These are phyloP conservation scores for Torrubiellomyces zombiae DNA, from an alignment of 2,329 filamentous ascomycete species.

Conservation along the genomic window DNA sequence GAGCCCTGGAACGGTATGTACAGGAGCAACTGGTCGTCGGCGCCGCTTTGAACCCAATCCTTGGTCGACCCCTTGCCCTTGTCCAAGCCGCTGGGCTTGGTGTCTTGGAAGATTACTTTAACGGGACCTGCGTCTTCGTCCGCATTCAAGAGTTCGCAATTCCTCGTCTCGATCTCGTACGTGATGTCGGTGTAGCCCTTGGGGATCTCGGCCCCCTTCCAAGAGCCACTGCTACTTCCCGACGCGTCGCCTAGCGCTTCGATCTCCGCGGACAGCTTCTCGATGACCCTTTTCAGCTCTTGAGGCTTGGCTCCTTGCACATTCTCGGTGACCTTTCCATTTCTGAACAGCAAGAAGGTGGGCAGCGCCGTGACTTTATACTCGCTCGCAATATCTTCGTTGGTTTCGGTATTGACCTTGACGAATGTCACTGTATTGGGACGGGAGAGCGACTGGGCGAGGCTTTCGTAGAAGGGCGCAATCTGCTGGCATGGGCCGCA, in stretches of 20 bases:
- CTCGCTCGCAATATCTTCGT: slow-evolving; percentile 54
- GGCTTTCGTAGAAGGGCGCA: slow-evolving; percentile 64
- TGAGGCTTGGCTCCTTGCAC: slow-evolving; percentile 58
- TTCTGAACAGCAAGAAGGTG: slow-evolving; percentile 80
- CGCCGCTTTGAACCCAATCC: slow-evolving; percentile 93
- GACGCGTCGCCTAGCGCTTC: slow-evolving; percentile 31
- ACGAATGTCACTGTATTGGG: slow-evolving; percentile 63
- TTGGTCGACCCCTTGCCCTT: slow-evolving; percentile 36
- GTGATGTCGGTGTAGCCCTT: slow-evolving; percentile 75
- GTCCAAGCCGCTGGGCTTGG: slow-evolving; percentile 47
- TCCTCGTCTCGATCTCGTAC: slow-evolving; percentile 59
- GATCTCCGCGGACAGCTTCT: slow-evolving; percentile 54
- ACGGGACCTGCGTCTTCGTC: slow-evolving; percentile 62
- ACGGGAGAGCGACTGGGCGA: slow-evolving; percentile 54
- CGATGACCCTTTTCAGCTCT: slow-evolving; percentile 53
- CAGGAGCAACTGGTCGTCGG: slow-evolving; percentile 90
- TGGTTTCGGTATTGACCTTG: slow-evolving; percentile 71
- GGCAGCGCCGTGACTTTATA: slow-evolving; percentile 67
- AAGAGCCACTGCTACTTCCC: slow-evolving; percentile 30
- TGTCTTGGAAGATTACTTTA: slow-evolving; percentile 52
- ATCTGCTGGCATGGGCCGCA: slow-evolving; percentile 74
- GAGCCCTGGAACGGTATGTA: slow-evolving; percentile 79
- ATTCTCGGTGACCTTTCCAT: slow-evolving; percentile 48
- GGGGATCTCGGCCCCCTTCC: slow-evolving; percentile 61
- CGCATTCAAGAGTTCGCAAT: slow-evolving; percentile 75